Evolutionary conservation across 2,329 filamentous ascomycete genomes (phyloP), one percentile per base, ranked within the genome.

Genomic region (Microsporum ferrugineum): DNA sequence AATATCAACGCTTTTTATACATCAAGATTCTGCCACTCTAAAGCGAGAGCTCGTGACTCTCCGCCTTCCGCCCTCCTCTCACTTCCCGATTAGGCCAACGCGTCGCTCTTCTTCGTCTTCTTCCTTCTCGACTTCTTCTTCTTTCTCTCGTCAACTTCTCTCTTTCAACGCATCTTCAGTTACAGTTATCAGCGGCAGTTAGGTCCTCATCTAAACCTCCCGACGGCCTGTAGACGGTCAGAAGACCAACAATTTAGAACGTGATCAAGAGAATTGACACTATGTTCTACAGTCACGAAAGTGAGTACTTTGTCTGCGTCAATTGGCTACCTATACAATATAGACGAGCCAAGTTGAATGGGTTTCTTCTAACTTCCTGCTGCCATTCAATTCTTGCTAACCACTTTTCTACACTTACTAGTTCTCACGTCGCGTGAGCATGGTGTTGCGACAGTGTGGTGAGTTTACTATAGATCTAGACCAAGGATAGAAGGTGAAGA

Each of bases 221-320:
- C 8, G 41, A 45, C 17, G 17, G 3, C 17, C 17, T 45, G 17
- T 45, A 27, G 17, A n/a, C 17, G 3, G 14, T 45, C 17, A 2
- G n/a, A 47, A 23, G 23, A n/a, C 39, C 39, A 41, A 17, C 43
- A 4, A 12, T 29, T 10, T 27, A 29, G 8, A 12, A 17, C 23
- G 10, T 10, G 34, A 29, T 47, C 39, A 23, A 47, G 23, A 27
- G 23, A 17, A 5, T 12, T 39, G 12, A 34, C 63, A 66, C 63
- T 62, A 96, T 96, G 91, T 96, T 96, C 72, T 97, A 96, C 77
- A 95, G 89, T 68, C 89, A 96, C 76, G 91, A 96, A 76, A 89
- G 92, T 94, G 78, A 71, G 86, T 75, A 2, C 34, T 33, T 14
- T 17, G 7, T 33, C 5, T 4, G 33, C 7, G 17, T 41, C 4